Evolutionary conservation across 352 stramenopile genomes (phyloP).

Genomic region (Phytophthora idaei): DNA sequence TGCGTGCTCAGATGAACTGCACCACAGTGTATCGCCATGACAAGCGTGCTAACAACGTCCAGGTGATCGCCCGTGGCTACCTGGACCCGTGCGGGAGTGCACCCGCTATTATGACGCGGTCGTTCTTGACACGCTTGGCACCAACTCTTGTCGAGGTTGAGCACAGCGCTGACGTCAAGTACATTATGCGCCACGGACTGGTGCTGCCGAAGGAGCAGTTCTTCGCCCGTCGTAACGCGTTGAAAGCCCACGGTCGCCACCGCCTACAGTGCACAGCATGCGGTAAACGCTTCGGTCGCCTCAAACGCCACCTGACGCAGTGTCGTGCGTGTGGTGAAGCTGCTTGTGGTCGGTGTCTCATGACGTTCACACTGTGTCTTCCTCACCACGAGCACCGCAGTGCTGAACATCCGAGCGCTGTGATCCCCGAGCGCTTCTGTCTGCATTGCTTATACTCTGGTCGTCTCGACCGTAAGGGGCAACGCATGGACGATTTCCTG

Average conservation of each 20-base stretch:
- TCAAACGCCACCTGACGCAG: constrained; percentile 48
- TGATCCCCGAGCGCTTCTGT: constrained; percentile 70
- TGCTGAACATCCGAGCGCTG: constrained; percentile 63
- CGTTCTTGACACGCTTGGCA: constrained; percentile 50
- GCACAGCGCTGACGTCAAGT: constrained; percentile 58
- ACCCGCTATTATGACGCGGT: constrained; percentile 37
- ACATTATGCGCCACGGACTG: constrained; percentile 51
- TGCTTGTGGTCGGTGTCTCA: constrained; percentile 56
- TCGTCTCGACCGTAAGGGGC: constrained; percentile 55
- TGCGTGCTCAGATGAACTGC: constrained; percentile 45
- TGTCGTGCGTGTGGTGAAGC: constrained; percentile 61
- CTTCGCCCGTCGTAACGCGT: constrained; percentile 34
- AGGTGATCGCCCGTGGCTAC: constrained; percentile 48
- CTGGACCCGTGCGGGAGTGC: constrained; percentile 47
- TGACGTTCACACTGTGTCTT: constrained; percentile 64
- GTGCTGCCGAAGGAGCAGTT: constrained; percentile 47
- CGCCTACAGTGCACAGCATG: constrained; percentile 45
- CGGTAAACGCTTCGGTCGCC: constrained; percentile 44
- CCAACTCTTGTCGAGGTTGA: constrained; percentile 52
- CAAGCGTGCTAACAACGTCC: constrained; percentile 45
- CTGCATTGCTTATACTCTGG: constrained; percentile 65
- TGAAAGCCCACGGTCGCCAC: constrained; percentile 40
- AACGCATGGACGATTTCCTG: constrained; percentile 51
- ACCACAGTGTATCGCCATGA: constrained; percentile 58
- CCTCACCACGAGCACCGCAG: constrained; percentile 59